A percentile compares a stretch with the other conserved stretches of the same genome.
These are phyloP conservation scores for Parastagonospora avenae DNA, from an alignment of 2,329 filamentous ascomycete species.

Conservation along the genomic window DNA sequence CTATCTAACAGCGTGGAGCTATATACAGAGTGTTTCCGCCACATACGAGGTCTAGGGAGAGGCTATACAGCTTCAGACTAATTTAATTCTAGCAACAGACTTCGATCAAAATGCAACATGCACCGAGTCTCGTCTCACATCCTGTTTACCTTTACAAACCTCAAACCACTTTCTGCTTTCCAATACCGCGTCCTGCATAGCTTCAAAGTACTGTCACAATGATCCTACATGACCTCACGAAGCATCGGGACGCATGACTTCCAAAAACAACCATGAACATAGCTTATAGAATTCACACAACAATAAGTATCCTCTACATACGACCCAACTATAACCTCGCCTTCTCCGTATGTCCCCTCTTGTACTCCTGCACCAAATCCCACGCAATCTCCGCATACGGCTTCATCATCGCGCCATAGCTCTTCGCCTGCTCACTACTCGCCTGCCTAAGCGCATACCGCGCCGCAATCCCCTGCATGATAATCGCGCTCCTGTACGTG, in stretches of 20 bases:
- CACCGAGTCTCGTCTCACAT: too few relatives aligned
- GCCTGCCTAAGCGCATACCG: constrained; percentile 84
- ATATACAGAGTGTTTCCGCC: too few relatives aligned
- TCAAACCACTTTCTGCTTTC: too few relatives aligned
- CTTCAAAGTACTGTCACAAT: too few relatives aligned
- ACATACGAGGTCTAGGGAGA: too few relatives aligned
- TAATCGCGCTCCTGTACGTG: constrained; percentile 63
- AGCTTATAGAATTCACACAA: background rate
- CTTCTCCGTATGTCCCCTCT: constrained; percentile 40
- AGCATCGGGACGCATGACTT: background rate
- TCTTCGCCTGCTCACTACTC: constrained; percentile 79
- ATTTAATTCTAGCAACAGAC: too few relatives aligned
- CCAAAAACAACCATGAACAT: too few relatives aligned
- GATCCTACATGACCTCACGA: background rate
- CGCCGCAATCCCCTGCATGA: constrained; percentile 91
- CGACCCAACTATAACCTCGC: constrained; percentile 39
- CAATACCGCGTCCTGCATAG: too few relatives aligned
- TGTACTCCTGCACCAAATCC: constrained; percentile 66
- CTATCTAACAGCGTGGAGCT: too few relatives aligned
- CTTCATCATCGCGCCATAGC: constrained; percentile 71
- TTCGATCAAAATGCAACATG: too few relatives aligned
- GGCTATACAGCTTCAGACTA: too few relatives aligned
- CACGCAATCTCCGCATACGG: constrained; percentile 81
- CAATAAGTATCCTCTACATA: background rate
- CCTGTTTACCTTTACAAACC: too few relatives aligned